These are phyloP conservation scores for Colletotrichum sp. DNA, from an alignment of 2,329 filamentous ascomycete genomes.

Conservation along the genomic window DNA sequence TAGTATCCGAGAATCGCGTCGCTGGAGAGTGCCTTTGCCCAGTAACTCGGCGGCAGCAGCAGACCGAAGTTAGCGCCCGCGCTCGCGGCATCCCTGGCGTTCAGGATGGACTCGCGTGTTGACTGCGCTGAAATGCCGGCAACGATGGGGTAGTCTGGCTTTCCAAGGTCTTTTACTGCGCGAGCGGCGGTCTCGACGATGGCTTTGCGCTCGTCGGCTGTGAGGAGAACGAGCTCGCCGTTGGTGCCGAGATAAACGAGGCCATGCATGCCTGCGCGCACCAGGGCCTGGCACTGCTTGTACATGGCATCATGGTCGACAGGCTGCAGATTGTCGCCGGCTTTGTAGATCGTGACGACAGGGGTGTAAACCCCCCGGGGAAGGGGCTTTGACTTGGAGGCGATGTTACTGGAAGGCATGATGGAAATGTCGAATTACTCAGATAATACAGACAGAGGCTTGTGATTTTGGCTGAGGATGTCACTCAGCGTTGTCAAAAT, in stretches of 20 bases:
- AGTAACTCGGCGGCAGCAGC: slow-evolving; percentile 73
- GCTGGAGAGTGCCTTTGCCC: slow-evolving; percentile 62
- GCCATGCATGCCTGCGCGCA: slow-evolving; percentile 47
- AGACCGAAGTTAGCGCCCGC: slow-evolving; percentile 72
- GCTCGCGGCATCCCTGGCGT: slow-evolving; percentile 67
- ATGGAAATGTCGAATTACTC: background rate
- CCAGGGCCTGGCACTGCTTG: slow-evolving; percentile 46
- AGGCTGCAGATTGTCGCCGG: slow-evolving; percentile 39
- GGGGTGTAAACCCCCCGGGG: slow-evolving; percentile 51
- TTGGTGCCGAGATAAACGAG: slow-evolving; percentile 53
- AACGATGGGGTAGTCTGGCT: slow-evolving; percentile 44
- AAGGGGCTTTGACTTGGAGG: slow-evolving; percentile 40
- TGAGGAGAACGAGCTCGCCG: slow-evolving; percentile 48
- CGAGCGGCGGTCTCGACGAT: slow-evolving; percentile 43
- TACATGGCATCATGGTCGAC: slow-evolving; percentile 46
- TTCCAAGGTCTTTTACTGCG: slow-evolving; percentile 38
- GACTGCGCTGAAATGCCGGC: slow-evolving; percentile 60
- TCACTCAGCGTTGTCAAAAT: background rate
- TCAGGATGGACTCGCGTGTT: slow-evolving; percentile 68
- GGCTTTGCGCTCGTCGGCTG: slow-evolving; percentile 40
- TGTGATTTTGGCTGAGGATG: background rate
- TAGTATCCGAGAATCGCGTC: slow-evolving; percentile 67
- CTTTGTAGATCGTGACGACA: slow-evolving; percentile 50
- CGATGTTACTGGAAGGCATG: slow-evolving; percentile 33
- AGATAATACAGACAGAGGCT: background rate